Conservation (phyloP, 164 flowering plant species). For the Pachysandra terminalis region DNA sequence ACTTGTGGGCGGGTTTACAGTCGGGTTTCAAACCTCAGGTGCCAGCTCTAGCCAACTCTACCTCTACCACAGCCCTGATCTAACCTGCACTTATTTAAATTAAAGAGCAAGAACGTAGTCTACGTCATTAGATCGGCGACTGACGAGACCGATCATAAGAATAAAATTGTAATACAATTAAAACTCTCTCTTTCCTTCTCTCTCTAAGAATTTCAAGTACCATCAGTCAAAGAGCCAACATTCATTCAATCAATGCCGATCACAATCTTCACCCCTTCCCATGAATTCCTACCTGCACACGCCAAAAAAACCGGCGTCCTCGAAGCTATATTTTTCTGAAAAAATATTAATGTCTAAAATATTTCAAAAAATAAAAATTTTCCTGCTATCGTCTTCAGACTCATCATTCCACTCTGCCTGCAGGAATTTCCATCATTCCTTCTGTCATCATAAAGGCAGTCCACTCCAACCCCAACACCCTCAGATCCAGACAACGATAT, state of each 20-base stretch:
- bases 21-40: no score
- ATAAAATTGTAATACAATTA: no score
- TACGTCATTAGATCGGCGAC: background rate
- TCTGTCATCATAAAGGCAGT: background rate
- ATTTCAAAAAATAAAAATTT: no score
- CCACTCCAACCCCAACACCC: no score
- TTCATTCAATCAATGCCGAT: background rate
- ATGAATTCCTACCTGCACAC: background rate
- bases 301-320: background rate
- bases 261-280: background rate
- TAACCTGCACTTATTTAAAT: no score
- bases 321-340: background rate
- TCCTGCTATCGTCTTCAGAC: background rate
- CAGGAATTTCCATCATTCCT: background rate
- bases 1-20: no score
- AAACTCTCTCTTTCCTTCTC: background rate
- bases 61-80: no score
- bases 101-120: background rate
- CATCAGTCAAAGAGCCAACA: background rate
- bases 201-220: background rate
- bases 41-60: no score
- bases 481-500: no score
- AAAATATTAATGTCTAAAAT: no score
- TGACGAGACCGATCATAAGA: no score
- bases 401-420: background rate